phyloP scores from a whole-genome alignment of 805 yeast species.

The Lipomyces lipofer region DNA sequence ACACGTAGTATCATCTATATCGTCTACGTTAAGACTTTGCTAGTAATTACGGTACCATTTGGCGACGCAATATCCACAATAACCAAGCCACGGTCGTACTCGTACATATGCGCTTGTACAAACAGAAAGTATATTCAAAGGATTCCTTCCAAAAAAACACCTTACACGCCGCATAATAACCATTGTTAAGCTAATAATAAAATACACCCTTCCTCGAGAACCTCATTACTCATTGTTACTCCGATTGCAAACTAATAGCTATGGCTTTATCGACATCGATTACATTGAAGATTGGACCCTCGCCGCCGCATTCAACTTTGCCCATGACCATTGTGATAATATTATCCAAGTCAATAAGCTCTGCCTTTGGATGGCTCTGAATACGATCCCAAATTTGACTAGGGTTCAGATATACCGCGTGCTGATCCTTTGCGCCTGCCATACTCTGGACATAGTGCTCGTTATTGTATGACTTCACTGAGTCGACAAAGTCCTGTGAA shows the following conservation, averaged over 20 bases:
- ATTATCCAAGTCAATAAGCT: conserved; percentile 8
- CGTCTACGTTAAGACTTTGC: no score
- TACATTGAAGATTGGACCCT: conserved; percentile 19
- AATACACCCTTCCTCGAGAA: neutral
- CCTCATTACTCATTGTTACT: no score
- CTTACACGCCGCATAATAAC: neutral
- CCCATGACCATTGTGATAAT: conserved; percentile 6
- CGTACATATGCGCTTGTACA: no score
- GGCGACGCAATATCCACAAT: no score
- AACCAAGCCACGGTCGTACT: no score
- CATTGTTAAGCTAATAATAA: neutral
- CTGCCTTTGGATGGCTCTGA: conserved; percentile 12
- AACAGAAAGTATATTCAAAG: neutral
- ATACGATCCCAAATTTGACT: conserved; percentile 23
- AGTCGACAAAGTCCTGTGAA: no score
- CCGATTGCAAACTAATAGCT: no score
- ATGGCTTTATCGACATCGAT: conserved; percentile 20
- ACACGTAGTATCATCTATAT: no score
- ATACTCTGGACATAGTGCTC: no score
- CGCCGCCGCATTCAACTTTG: conserved; percentile 17
- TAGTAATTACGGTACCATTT: no score
- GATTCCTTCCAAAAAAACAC: neutral
- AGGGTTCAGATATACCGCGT: conserved; percentile 5
- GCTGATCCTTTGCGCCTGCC: no score
- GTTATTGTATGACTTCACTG: no score